Percentiles rank a stretch among this genome's conserved stretches.
These are phyloP conservation scores for Suhomyces wounanorum DNA, from an alignment of 1,139 yeast species.

Conservation along the genomic window DNA sequence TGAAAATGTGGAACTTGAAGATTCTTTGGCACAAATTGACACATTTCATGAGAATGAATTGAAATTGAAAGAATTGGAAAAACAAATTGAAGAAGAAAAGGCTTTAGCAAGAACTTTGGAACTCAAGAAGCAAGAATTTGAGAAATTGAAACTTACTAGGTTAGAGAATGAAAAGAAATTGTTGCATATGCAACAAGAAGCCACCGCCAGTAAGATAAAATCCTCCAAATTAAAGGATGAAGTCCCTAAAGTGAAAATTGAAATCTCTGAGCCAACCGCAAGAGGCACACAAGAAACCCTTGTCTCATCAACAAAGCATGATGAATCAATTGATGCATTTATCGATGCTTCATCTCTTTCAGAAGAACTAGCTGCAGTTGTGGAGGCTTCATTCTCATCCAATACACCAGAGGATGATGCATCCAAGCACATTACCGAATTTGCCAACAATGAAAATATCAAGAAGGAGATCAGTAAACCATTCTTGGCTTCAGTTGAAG, in stretches of 20 bases:
- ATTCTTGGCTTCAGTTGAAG: slow-evolving; percentile 15
- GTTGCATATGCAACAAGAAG: slow-evolving; percentile 14
- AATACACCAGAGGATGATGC: neutral
- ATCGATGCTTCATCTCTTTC: slow-evolving; percentile 1
- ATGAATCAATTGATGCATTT: neutral
- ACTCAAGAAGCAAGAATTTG: slow-evolving; percentile 22
- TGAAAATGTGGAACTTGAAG: slow-evolving; percentile 18
- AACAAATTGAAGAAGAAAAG: slow-evolving; percentile 34
- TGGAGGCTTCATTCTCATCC: neutral
- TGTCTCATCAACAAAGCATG: neutral
- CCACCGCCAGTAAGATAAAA: slow-evolving; percentile 1
- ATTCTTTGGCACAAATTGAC: slow-evolving; percentile 14
- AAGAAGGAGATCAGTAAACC: slow-evolving; percentile 13
- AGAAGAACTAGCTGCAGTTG: neutral
- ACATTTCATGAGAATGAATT: slow-evolving; percentile 20
- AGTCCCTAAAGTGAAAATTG: neutral
- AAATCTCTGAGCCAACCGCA: neutral
- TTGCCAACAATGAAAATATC: neutral
- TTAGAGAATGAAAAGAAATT: slow-evolving; percentile 25
- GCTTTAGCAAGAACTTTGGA: slow-evolving; percentile 28
- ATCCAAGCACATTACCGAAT: neutral
- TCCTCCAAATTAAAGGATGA: neutral
- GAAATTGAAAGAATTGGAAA: slow-evolving; percentile 23
- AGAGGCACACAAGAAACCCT: neutral
- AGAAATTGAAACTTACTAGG: slow-evolving; percentile 23